phyloP scores from a whole-genome alignment of 148 eudicot genomes.

The Gaultheria prostrata region DNA sequence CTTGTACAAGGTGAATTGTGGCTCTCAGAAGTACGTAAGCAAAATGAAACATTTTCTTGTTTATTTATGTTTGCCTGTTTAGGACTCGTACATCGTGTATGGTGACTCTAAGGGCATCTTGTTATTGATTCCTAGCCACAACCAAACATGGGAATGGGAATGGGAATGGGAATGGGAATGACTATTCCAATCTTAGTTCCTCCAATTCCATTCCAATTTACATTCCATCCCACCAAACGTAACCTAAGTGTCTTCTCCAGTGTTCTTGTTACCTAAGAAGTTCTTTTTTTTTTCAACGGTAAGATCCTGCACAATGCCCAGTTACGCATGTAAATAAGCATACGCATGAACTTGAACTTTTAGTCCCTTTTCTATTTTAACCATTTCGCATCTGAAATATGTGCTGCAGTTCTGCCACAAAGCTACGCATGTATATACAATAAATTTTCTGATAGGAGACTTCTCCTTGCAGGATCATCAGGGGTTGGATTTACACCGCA shows the following conservation, averaged over 20 bases:
- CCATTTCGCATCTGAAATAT: neutral
- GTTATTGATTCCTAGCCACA: too few species aligned
- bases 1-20: too few species aligned
- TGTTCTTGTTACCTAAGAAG: neutral
- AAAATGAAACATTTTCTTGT: too few species aligned
- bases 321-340: neutral
- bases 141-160: too few species aligned
- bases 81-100: too few species aligned
- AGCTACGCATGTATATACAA: neutral
- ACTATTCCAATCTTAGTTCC: too few species aligned
- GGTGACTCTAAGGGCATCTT: too few species aligned
- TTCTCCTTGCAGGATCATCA: slow-evolving; percentile 41
- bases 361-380: neutral
- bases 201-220: too few species aligned
- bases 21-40: too few species aligned
- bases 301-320: neutral
- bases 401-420: neutral
- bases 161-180: too few species aligned
- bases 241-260: neutral
- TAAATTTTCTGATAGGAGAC: neutral
- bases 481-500: slow-evolving; percentile 57
- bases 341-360: neutral
- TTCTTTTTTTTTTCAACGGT: neutral
- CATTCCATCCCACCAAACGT: too few species aligned
- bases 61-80: too few species aligned